Base-by-base conservation (phyloP, 2,329 filamentous ascomycete species). In the Cryphonectria radicalis region DNA sequence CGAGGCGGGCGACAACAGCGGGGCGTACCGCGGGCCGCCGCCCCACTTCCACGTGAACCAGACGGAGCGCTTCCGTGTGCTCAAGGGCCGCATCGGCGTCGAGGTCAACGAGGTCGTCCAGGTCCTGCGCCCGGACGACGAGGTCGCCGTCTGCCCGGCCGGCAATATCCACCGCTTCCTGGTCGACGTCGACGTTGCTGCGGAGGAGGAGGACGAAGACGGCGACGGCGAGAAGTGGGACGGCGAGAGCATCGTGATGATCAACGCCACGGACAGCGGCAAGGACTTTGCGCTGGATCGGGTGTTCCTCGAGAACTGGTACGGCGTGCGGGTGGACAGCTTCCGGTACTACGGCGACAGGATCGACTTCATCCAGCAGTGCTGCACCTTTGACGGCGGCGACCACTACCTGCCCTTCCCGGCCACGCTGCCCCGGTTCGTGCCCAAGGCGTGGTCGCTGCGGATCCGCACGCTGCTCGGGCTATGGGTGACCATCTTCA, bases 271-370 rank as follows among this genome's bases (percentile, higher is more conserved):
- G 7, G 76, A 78, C 59, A 74, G 74, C 4, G 75, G 73, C 25
- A 73, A 75, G 62, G 73, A 76, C 43, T 81, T 76, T 64, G 74
- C 77, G 68, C 74, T 81, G 0, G 79, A 81, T 63, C 74, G 73
- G 22, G 67, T 79, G 13, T 82, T 81, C 68, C 81, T 81, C 64
- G 74, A 80, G 74, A 81, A 81, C 71, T 82, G 79, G 80, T 82
- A 82, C 72, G 79, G 77, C 11, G 79, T 79, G 62, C 77, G 77
- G 75, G 75, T 80, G 50, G 76, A 79, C 28, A 73, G 76, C 17
- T 64, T 80, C 3, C 62, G 78, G 19, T 69, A 76, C 42, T 76
- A 77, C 14, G 76, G 75, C 43, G 13, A 46, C 40, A 71, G 71
- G 53, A 28, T 80, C 32, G 73, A 78, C 66, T 70, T 79, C 59